Evolutionary conservation across 345 rosid genomes (phyloP).

Genomic region (Triadica sebifera): DNA sequence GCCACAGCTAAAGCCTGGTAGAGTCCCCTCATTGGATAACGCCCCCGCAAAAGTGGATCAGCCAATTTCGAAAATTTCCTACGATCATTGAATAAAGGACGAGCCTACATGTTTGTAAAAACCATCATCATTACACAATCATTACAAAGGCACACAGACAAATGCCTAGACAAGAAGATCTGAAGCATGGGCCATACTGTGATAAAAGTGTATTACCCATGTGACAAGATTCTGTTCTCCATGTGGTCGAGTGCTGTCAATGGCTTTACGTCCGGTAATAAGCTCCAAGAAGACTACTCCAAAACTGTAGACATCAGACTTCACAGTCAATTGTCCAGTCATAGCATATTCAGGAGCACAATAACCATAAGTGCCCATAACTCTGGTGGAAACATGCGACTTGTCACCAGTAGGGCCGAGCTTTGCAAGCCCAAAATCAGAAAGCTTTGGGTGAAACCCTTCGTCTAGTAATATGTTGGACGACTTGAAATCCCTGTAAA

Average conservation of each 20-base stretch:
- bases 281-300: constrained; percentile 94
- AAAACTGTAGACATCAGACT: constrained; percentile 94
- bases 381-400: constrained; percentile 98
- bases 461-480: constrained; percentile 89
- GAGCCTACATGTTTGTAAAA: constrained; percentile 52
- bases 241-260: constrained; percentile 77
- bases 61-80: constrained; percentile 75
- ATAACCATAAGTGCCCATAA: constrained; percentile 98
- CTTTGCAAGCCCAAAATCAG: constrained; percentile 97
- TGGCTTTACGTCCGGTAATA: constrained; percentile 94
- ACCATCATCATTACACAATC: not conserved
- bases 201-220: constrained; percentile 54
- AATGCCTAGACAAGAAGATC: not conserved
- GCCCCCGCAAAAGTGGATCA: constrained; percentile 75
- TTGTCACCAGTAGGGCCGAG: constrained; percentile 98
- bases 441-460: constrained; percentile 91
- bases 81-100: constrained; percentile 79
- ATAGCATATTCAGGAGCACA: constrained; percentile 99
- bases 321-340: constrained; percentile 96
- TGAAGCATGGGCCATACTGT: not conserved
- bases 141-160: not conserved
- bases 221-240: constrained; percentile 94
- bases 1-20: constrained; percentile 97
- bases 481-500: constrained; percentile 93
- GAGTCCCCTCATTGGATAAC: constrained; percentile 82